A percentile compares a stretch with the other conserved stretches of the same genome.
These are phyloP conservation scores for Penicillium odoratum DNA, from an alignment of 495 filamentous ascomycete species.

Conservation along the genomic window DNA sequence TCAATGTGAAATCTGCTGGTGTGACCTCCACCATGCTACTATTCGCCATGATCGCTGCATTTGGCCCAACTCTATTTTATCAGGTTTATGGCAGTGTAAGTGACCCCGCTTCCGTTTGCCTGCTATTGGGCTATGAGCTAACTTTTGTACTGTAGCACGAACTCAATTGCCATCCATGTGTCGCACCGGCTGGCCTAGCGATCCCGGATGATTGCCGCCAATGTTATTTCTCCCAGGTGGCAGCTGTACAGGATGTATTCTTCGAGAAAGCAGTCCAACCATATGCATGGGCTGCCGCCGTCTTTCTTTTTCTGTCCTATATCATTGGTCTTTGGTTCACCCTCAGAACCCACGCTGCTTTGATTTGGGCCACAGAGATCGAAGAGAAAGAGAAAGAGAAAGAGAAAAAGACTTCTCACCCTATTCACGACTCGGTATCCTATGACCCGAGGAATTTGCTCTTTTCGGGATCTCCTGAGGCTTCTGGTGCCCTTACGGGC, in stretches of 20 bases:
- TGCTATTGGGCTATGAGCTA: constrained; percentile 19
- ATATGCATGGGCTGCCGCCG: constrained; percentile 84
- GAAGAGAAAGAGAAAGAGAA: constrained; percentile 73
- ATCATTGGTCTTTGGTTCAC: constrained; percentile 96
- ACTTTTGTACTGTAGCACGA: constrained; percentile 64
- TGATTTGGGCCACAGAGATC: constrained; percentile 88
- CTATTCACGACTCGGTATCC: constrained; percentile 38
- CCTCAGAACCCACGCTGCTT: constrained; percentile 89
- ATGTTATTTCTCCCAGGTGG: constrained; percentile 89
- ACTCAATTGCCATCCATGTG: constrained; percentile 82
- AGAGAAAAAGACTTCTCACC: constrained; percentile 18
- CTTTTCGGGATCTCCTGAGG: constrained; percentile 32
- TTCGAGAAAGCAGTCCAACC: constrained; percentile 87
- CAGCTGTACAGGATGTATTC: constrained; percentile 83
- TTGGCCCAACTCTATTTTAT: constrained; percentile 97
- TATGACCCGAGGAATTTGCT: constrained; percentile 42
- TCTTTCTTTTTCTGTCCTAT: constrained; percentile 88
- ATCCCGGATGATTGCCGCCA: constrained; percentile 72
- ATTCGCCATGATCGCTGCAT: constrained; percentile 96
- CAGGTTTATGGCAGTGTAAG: constrained; percentile 94
- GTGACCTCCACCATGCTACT: constrained; percentile 98
- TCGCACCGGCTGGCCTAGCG: constrained; percentile 42
- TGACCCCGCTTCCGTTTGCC: constrained; percentile 10
- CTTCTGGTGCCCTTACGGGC: constrained; percentile 25
- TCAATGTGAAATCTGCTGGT: constrained; percentile 96